phyloP scores from a whole-genome alignment of 2,329 filamentous ascomycete species.

The Penicillium sp. region DNA sequence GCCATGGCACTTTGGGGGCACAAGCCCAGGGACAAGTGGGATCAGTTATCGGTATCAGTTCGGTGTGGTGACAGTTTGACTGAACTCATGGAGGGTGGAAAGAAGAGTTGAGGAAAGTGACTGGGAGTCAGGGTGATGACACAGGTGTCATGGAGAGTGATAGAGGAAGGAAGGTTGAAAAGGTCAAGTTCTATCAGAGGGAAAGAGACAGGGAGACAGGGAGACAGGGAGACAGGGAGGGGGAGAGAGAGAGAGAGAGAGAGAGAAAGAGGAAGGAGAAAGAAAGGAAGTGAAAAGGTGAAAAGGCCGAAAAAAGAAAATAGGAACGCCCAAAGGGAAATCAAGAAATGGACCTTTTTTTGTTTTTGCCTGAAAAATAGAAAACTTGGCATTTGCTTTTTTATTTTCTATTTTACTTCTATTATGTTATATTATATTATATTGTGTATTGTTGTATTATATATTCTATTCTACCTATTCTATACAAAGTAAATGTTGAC shows the following conservation, averaged over 20 bases:
- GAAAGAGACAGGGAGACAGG: slow-evolving; percentile 15
- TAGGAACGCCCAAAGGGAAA: neutral
- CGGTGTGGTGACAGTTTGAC: slow-evolving; percentile 20
- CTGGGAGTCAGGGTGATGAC: neutral
- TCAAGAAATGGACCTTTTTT: slow-evolving; percentile 3
- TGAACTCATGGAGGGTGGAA: slow-evolving; percentile 30
- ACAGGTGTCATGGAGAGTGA: neutral
- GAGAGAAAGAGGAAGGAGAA: slow-evolving; percentile 11
- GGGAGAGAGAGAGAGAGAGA: slow-evolving; percentile 9
- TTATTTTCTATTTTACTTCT: neutral
- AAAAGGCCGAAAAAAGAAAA: neutral
- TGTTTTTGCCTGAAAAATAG: slow-evolving; percentile 11
- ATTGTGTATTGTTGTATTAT: neutral
- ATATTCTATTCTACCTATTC: neutral
- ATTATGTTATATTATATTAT: neutral
- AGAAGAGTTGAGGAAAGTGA: neutral
- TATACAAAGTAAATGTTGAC: neutral
- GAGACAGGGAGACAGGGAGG: slow-evolving; percentile 12
- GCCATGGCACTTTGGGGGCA: slow-evolving; percentile 57
- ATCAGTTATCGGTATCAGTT: slow-evolving; percentile 23
- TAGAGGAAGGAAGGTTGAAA: slow-evolving; percentile 2
- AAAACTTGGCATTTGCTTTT: slow-evolving; percentile 11
- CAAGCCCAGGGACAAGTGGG: slow-evolving; percentile 11
- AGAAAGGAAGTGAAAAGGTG: slow-evolving; percentile 8
- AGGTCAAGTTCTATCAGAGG: neutral